Evolutionary conservation across 208 protist genomes (phyloP).

Genomic region (Balamuthia mandrillaris): DNA sequence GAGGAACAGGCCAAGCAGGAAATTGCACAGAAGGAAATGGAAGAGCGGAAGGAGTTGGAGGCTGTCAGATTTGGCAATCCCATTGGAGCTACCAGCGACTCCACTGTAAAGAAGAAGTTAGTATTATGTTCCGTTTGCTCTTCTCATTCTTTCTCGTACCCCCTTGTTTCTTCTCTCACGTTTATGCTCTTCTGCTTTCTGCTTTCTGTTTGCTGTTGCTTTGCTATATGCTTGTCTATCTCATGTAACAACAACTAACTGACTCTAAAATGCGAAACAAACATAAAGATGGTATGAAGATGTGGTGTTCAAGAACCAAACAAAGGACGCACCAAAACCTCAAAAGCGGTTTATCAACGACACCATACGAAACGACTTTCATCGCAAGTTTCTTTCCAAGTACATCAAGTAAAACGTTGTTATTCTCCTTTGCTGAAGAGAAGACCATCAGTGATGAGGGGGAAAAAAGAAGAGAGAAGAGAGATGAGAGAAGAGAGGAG

Average conservation of each 20-base stretch:
- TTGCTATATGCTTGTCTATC: no score
- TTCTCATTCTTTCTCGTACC: no score
- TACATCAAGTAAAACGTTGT: constrained; percentile 82
- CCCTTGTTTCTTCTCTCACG: no score
- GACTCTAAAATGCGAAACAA: no score
- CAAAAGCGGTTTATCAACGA: constrained; percentile 84
- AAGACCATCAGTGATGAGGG: no score
- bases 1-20: constrained; percentile 59
- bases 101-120: constrained; percentile 60
- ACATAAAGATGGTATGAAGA: constrained; percentile 84
- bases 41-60: constrained; percentile 35
- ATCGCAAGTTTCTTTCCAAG: constrained; percentile 76
- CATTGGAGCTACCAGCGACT: constrained; percentile 23
- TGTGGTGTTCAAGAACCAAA: constrained; percentile 82
- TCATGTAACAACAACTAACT: no score
- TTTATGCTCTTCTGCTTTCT: no score
- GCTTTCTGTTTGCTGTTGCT: no score
- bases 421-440: no score
- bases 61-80: constrained; percentile 36
- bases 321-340: constrained; percentile 60
- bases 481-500: no score
- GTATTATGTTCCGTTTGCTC: no score
- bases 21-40: constrained; percentile 31
- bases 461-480: no score
- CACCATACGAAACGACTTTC: constrained; percentile 81